phyloP scores from a whole-genome alignment of 108 stramenopile species.

The Licmophora abbreviata region DNA sequence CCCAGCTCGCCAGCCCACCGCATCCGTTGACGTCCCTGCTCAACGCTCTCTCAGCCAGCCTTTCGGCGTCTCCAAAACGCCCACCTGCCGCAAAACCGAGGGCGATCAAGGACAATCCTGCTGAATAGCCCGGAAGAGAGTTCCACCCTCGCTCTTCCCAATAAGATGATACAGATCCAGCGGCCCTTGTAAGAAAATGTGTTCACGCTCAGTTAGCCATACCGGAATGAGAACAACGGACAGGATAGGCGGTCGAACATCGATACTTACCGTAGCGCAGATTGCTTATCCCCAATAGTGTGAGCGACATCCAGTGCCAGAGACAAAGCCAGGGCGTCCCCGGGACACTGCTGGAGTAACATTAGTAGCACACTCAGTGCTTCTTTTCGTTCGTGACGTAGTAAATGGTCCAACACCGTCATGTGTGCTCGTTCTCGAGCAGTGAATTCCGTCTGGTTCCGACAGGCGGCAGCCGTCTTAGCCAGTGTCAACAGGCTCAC shows the following conservation, averaged over 20 bases:
- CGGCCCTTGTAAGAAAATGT: slow-evolving; percentile 22
- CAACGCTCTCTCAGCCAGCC: slow-evolving; percentile 39
- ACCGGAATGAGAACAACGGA: neutral
- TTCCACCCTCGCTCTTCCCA: slow-evolving; percentile 68
- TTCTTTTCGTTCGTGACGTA: slow-evolving; percentile 46
- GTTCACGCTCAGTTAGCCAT: neutral
- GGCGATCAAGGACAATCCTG: slow-evolving; percentile 52
- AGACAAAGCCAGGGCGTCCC: slow-evolving; percentile 69
- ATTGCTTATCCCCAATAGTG: slow-evolving; percentile 46
- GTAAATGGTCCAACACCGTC: slow-evolving; percentile 42
- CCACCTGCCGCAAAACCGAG: slow-evolving; percentile 63
- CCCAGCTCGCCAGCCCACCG: slow-evolving; percentile 62
- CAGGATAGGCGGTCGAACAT: slow-evolving; percentile 1
- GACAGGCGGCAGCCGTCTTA: slow-evolving; percentile 22
- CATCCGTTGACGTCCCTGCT: slow-evolving; percentile 36
- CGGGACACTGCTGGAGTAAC: slow-evolving; percentile 58
- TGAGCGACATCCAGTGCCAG: slow-evolving; percentile 72
- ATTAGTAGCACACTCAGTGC: slow-evolving; percentile 52
- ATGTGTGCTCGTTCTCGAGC: slow-evolving; percentile 55
- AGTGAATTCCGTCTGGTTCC: slow-evolving; percentile 33
- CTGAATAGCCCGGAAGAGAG: slow-evolving; percentile 50
- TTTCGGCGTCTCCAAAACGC: slow-evolving; percentile 46
- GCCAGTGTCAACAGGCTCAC: slow-evolving; percentile 29
- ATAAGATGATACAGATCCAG: slow-evolving; percentile 66
- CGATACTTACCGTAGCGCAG: slow-evolving; percentile 43